Base-by-base conservation (phyloP, 306 rosid species). In the Cicer chorassanicum region DNA sequence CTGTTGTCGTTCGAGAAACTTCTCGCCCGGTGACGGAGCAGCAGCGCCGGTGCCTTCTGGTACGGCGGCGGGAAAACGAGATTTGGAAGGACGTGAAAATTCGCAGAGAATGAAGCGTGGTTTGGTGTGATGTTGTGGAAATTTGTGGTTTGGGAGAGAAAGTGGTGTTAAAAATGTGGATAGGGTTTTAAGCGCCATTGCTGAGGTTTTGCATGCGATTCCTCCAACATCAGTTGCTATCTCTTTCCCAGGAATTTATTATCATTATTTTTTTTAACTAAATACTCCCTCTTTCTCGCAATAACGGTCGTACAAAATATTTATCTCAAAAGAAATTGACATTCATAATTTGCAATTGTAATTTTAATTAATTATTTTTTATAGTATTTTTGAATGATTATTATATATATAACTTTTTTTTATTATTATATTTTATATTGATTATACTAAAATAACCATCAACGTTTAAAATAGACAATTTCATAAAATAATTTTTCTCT, bases 11-110 rank as follows among this genome's bases (percentile, higher is more conserved):
- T 93, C 89, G 55, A 91, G 88, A 64, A 89, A 89, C 64, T 82
- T 86, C 74, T 93, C 97, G 1, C 97, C 97, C 0, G 89, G 96
- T 21, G 98, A 87, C 9, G 94, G 91, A 21, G 94, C 86, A 12
- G 97, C 96, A 0, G 97, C 86, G 16, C 96, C 96, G 45, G 82
- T 79, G 16, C 98, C 98, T 6, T 82, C 90, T 2, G 84, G 74
- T 64, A 78, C 79, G 24, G 64, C 68, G 49, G 73, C 29, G 38
- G 70, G 6, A 1, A 65, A 66, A 12, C 69, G 77, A 29, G 75
- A 6, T 18, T 40, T 80, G 77, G 11, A 86, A 39, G 76, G 65
- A 18, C 70, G 84, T 8, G 89, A 51, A 38, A 68, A 60, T 49
- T 81, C 82, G 76, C 88, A 87, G 79, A 83, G 68, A 4, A 82